Base-by-base conservation (phyloP, 148 eudicot species). In the Limonium bicolor region DNA sequence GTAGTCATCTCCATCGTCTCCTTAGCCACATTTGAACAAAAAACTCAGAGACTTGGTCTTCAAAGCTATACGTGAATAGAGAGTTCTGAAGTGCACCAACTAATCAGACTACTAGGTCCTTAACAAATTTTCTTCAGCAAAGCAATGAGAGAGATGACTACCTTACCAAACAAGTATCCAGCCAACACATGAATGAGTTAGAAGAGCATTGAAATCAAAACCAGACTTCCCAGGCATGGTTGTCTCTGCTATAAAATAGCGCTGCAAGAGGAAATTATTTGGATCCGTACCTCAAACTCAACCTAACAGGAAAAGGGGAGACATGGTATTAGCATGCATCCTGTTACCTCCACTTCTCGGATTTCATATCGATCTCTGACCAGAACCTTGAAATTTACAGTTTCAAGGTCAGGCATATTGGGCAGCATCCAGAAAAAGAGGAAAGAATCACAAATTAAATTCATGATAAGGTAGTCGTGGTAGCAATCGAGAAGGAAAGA, bases 1-100 rank as follows among this genome's bases (percentile, higher is more conserved):
- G 92, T 90, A 4, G 95, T 90, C 97, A 90, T 90, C 62, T 80
- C 95, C 97, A 90, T 90, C 55, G 60, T 71, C 69, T 84, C 78
- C 58, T 73, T 69, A 19, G 53, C 40, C 16, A 69, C 61, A 54
- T 90, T 90, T 93, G n/a, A n/a, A n/a, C n/a, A n/a, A n/a, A n/a
- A n/a, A n/a, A n/a, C n/a, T n/a, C n/a, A n/a, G n/a, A n/a, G n/a
- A n/a, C n/a, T n/a, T n/a, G n/a, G n/a, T n/a, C n/a, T n/a, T n/a
- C n/a, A n/a, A n/a, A n/a, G n/a, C n/a, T n/a, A n/a, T n/a, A n/a
- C n/a, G n/a, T n/a, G n/a, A n/a, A n/a, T n/a, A n/a, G n/a, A n/a
- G n/a, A n/a, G n/a, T n/a, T n/a, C n/a, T n/a, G n/a, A n/a, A n/a
- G n/a, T n/a, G n/a, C n/a, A n/a, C n/a, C n/a, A n/a, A n/a, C n/a